Conservation (phyloP, 2,329 filamentous ascomycete genomes). For the Xylogone sp. region DNA sequence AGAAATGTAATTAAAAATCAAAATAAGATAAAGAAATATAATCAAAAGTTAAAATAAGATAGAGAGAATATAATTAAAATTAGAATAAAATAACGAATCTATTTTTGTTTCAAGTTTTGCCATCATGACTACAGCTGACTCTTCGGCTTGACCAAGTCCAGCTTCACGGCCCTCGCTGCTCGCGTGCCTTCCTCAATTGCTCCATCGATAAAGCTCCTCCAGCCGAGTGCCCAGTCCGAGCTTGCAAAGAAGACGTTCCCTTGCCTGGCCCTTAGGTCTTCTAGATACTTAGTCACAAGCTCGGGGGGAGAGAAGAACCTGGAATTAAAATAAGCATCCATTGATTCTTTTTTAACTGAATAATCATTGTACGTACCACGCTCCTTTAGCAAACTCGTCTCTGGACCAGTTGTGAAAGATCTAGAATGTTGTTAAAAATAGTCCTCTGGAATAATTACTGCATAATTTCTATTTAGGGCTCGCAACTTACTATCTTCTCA, state of each 20-base stretch:
- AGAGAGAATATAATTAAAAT: too few relatives aligned
- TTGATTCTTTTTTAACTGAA: neutral
- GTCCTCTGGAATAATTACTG: neutral
- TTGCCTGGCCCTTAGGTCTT: conserved; percentile 36
- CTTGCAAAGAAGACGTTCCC: conserved; percentile 43
- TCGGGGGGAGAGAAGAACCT: conserved; percentile 34
- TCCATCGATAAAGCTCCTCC: conserved; percentile 47
- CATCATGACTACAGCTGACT: neutral
- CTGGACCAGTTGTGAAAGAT: conserved; percentile 47
- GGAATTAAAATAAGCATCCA: neutral
- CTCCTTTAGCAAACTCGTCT: conserved; percentile 43
- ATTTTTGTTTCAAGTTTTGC: too few relatives aligned
- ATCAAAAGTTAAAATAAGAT: too few relatives aligned
- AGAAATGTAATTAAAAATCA: too few relatives aligned
- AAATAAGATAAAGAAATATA: too few relatives aligned
- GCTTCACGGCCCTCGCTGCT: conserved; percentile 20
- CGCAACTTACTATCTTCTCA: conserved; percentile 2
- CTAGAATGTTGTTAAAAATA: conserved; percentile 6
- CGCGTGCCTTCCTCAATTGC: conserved; percentile 43
- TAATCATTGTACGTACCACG: conserved; percentile 21
- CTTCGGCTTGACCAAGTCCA: neutral
- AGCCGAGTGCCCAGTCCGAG: conserved; percentile 45
- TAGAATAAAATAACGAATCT: too few relatives aligned
- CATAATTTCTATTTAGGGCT: too few relatives aligned
- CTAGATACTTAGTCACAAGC: conserved; percentile 33